Conservation (phyloP, 2,329 filamentous ascomycete genomes). For the Fusarium sp. region DNA sequence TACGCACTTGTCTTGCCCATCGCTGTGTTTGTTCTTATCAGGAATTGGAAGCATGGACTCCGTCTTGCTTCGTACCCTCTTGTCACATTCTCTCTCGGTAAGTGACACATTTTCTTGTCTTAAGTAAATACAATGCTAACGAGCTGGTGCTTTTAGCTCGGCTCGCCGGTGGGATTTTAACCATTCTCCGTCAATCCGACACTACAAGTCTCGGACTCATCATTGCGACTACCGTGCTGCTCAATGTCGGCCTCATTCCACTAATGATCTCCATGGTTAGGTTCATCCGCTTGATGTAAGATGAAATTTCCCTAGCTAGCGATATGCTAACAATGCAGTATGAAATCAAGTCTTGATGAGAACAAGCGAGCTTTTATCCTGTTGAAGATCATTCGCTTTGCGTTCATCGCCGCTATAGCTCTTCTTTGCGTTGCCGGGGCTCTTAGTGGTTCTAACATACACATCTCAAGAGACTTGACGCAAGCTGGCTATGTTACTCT, state of each 20-base stretch:
- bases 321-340: not conserved
- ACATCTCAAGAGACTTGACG: not conserved
- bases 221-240: not conserved
- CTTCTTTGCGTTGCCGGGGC: not conserved
- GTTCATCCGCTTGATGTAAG: not conserved
- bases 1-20: not conserved
- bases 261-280: not conserved
- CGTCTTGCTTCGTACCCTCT: not conserved
- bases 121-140: accelerated
- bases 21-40: not conserved
- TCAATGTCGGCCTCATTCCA: not conserved
- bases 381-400: not conserved
- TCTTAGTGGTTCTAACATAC: not conserved
- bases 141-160: not conserved
- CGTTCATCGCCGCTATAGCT: not conserved
- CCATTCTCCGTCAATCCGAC: not conserved
- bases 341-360: not conserved
- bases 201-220: not conserved
- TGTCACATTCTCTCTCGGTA: not conserved
- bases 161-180: not conserved
- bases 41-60: not conserved
- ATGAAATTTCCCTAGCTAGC: no score
- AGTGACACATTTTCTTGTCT: accelerated
- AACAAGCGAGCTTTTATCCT: not conserved
- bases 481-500: not conserved